Evolutionary conservation across 83 land plant species (phyloP), one percentile per base, ranked within the genome.

Genomic region (Isoetes engelmannii): DNA sequence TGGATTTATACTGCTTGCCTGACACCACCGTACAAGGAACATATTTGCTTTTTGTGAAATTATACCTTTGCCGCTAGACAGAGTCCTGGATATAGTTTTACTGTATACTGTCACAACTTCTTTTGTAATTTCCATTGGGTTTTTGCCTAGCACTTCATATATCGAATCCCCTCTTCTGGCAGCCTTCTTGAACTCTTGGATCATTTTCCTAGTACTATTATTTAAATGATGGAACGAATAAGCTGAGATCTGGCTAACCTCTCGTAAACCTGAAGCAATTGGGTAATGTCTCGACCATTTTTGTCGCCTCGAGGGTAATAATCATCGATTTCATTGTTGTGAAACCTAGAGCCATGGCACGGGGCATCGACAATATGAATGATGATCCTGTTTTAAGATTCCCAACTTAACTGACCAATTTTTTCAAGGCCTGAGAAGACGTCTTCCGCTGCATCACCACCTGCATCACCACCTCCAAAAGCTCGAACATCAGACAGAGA

Each of bases 291-390:
- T 17, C 73, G 73, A 37, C 68, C 73, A 8, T 42, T 7, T 20
- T 21, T 10, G 28, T 70, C 73, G 5, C 73, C 73, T 5, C 4
- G 0, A 7, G 73, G 73, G 43, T 63, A 61, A 15, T 15, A 4
- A 51, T 70, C 73, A 4, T 50, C n/a, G n/a, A n/a, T n/a, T n/a
- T n/a, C n/a, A n/a, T n/a, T n/a, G 6, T 70, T 50, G 37, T 70
- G 73, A 47, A 70, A 70, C 44, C 47, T 18, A 5, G 19, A n/a
- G 8, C 73, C 73, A 18, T 70, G 73, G 17, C 73, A 70, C 37
- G 73, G 73, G n/a, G 70, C 73, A 21, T 70, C 73, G 4, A 44
- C 63, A 47, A 70, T 70, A 18, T 70, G 73, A 15, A 70, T 10
- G 4, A 70, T 50, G 44, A 70, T 12, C 13, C 73, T 63, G 70